Evolutionary conservation across 2,329 filamentous ascomycete species (phyloP), one percentile per base, ranked within the genome.

Genomic region (Neofusicoccum parvum): DNA sequence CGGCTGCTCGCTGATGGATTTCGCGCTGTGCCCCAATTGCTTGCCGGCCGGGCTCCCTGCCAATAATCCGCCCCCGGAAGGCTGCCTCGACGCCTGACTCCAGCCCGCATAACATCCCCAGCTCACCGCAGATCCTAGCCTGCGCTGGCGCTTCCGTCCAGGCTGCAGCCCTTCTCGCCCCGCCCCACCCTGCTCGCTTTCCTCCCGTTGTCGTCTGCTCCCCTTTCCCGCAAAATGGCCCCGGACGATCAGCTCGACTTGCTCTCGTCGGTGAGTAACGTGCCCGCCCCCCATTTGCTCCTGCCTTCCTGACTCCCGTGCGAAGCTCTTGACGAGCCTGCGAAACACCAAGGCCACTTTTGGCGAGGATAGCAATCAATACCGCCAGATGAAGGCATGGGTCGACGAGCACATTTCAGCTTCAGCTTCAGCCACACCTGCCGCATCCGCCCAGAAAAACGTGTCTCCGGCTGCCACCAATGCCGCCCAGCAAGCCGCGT

Each of bases 341-440:
- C 76, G 74, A 65, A 78, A 78, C 43, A 70, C 73, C 10, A 70
- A 72, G 6, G 63, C 73, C 11, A 76, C 76, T 1, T 76, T 78
- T 63, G 75, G 76, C 5, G 63, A 70, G 1, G 12, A 67, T 1
- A 77, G 75, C 65, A 54, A 65, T 11, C 75, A 77, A 45, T 77
- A 76, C 63, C 66, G 59, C 46, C 65, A 64, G 56, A 74, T 77
- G 60, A 74, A 74, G 56, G 67, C 68, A 46, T 72, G 76, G 67
- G 68, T 75, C 3, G 73, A 76, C 14, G 75, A 75, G 58, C 70
- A 77, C 34, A 68, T 68, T 27, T 64, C 70, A 41, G 72, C 72
- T 34, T 68, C 73, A 34, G 37, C 37, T 39, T 39, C 37, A 45
- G 48, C 68, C 69, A 48, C 67, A 62, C 1, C 64, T 70, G 12